Evolutionary conservation across 176 grass and related monocot species (phyloP).

Genomic region (Metroxylon sagu): DNA sequence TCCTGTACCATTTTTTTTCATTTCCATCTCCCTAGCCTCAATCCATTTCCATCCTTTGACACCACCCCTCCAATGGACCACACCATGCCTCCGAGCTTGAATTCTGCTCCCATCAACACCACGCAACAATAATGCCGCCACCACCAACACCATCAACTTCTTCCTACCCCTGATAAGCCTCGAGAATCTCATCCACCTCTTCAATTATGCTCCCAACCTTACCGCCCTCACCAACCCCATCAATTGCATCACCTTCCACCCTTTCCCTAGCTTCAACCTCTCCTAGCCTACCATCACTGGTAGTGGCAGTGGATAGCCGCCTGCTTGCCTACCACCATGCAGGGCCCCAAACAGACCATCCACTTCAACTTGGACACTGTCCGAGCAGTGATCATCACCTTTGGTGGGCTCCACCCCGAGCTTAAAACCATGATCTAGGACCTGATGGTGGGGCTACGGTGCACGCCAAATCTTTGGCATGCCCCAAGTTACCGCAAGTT

Average conservation of each 20-base stretch:
- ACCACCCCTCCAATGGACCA: no score
- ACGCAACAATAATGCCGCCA: background rate
- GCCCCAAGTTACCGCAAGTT: constrained; percentile 66
- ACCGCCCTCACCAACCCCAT: constrained; percentile 48
- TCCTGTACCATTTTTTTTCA: no score
- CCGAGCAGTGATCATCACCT: constrained; percentile 72
- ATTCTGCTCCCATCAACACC: background rate
- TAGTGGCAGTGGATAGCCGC: background rate
- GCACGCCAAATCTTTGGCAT: constrained; percentile 64
- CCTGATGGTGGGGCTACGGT: constrained; percentile 79
- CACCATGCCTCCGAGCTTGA: no score
- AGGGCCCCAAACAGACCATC: constrained; percentile 34
- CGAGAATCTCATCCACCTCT: background rate
- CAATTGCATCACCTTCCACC: constrained; percentile 39
- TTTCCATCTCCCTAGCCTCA: no score
- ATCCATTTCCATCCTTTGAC: no score
- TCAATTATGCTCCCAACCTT: constrained; percentile 5
- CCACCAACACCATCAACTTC: background rate
- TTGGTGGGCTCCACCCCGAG: constrained; percentile 72
- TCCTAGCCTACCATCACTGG: constrained; percentile 6
- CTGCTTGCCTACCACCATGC: constrained; percentile 66
- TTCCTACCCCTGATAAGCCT: constrained; percentile 7
- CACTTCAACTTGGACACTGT: constrained; percentile 45
- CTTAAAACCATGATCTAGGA: constrained; percentile 86
- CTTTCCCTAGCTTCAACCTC: constrained; percentile 76